Evolutionary conservation across 805 yeast species (phyloP), one percentile per base, ranked within the genome.

Genomic region (Millerago galiae): DNA sequence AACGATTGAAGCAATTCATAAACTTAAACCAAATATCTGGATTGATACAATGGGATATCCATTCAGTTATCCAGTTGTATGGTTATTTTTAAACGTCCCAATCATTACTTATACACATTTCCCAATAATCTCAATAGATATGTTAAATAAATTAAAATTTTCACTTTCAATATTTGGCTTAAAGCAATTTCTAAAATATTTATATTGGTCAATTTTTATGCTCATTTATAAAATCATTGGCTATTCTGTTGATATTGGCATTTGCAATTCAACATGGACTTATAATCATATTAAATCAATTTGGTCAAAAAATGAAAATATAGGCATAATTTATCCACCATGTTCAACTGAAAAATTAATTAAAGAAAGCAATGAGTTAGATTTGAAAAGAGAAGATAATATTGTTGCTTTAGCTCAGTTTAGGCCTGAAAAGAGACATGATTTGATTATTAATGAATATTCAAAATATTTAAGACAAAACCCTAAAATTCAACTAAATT

Each of bases 21-120:
- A 72, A 51, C 70, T 86, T 33, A 44, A 50, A 27, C 97, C 98
- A 0, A 98, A 93, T 59, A 71, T 88, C n/a, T 88, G 89, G 77
- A 72, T 93, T 29, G 99, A 93, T 57, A 90, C 99, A 1, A 82
- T 88, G 75, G 99, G 99, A 0, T 79, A 85, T 41, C 97, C 99
- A 4, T 93, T 91, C 44, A 67, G 83, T 18, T 91, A 89, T 60
- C 85, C 87, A 2, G 56, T 83, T 17, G 78, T 85, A 0, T 60
- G 72, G 17, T 57, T 67, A 49, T 62, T 77, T 37, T 68, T 85
- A 30, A 71, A 73, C 46, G 66, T 88, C 25, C 99, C 99, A 1
- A 74, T 93, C 24, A 65, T 83, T 18, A 78, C 96, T 1, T 93
- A 93, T 56, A 86, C 88, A n/a, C 99, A 93, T 64, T 93, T 85